Conservation (phyloP, 2,329 filamentous ascomycete genomes). For the Clonostachys rhizophaga region DNA sequence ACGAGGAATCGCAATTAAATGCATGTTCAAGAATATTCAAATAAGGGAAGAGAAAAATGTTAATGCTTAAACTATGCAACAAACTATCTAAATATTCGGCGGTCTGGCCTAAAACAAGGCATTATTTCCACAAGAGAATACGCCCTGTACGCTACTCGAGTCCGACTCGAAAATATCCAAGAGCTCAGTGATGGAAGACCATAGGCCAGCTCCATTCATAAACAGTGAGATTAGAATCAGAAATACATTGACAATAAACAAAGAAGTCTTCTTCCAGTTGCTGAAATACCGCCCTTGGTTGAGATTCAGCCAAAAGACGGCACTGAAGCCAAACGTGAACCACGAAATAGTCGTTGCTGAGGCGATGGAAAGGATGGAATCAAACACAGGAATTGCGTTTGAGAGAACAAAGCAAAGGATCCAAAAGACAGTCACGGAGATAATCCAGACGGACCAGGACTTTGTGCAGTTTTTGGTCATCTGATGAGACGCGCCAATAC, state of each 20-base stretch:
- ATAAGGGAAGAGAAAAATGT: no score
- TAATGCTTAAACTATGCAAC: no score
- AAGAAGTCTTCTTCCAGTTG: conserved; percentile 17
- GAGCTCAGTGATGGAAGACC: conserved; percentile 22
- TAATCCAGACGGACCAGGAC: conserved; percentile 26
- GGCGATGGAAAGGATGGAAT: conserved; percentile 27
- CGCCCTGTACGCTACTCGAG: conserved; percentile 16
- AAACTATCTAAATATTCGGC: no score
- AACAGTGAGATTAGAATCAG: conserved; percentile 23
- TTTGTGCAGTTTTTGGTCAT: conserved; percentile 21
- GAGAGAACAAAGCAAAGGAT: conserved; percentile 23
- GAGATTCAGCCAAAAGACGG: conserved; percentile 26
- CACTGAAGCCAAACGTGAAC: conserved; percentile 28
- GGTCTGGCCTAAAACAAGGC: conserved; percentile 16
- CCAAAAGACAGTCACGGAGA: conserved; percentile 24
- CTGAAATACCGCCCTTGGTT: conserved; percentile 22
- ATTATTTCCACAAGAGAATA: conserved; percentile 24
- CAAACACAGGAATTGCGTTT: conserved; percentile 27
- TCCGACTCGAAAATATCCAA: conserved; percentile 19
- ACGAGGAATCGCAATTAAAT: no score
- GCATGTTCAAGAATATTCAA: no score
- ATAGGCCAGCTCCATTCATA: conserved; percentile 26
- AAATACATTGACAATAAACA: conserved; percentile 18
- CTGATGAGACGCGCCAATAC: conserved; percentile 17
- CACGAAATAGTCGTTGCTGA: conserved; percentile 26